Base-by-base conservation (phyloP, 2,329 filamentous ascomycete genomes). In the Ceratocystis harringtonii region DNA sequence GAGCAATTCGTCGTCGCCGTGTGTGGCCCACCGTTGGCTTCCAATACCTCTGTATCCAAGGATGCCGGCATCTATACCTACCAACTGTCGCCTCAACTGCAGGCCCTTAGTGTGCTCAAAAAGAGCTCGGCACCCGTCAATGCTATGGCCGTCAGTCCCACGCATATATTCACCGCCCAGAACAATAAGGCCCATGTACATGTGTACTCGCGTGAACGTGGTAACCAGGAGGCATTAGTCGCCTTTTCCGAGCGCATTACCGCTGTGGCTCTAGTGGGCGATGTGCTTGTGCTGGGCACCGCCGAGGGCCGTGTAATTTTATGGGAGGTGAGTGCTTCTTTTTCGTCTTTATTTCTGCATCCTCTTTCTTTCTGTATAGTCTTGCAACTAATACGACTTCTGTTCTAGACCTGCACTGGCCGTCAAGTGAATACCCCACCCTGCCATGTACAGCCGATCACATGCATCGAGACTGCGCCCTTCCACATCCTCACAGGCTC, bases 81-180 rank as follows among this genome's bases (percentile, higher is more conserved):
- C 75, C 86, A 90, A 69, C 82, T 91, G 70, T 88, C 90, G 71
- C 92, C 92, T 50, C 81, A 87, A 64, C 83, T 87, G 69, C 81
- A 84, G n/a, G 83, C 91, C 72, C 87, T 87, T 71, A 79, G 84
- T 68, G 82, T 86, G 61, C 92, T 94, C 81, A 97, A 96, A 80
- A 97, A 96, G 78, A 95, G 89, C 78, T 88, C 89, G 17, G 85
- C 86, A n/a, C 81, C 86, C 30, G 78, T 81, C 66, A 89, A 92
- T 74, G 87, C 89, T 70, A 78, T 99, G 65, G 92, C 90, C 36
- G 81, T 92, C 70, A 95, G 82, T 75, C 79, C 83, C 57, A 86
- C 86, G 22, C 94, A 99, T 73, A 81, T 97, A 60, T 99, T 96
- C 73, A 88, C 92, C 3, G 92, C 90, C 3, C 94, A 99, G 74